These are phyloP conservation scores for Apiospora sp. DNA, from an alignment of 2,329 filamentous ascomycete species.

Conservation along the genomic window DNA sequence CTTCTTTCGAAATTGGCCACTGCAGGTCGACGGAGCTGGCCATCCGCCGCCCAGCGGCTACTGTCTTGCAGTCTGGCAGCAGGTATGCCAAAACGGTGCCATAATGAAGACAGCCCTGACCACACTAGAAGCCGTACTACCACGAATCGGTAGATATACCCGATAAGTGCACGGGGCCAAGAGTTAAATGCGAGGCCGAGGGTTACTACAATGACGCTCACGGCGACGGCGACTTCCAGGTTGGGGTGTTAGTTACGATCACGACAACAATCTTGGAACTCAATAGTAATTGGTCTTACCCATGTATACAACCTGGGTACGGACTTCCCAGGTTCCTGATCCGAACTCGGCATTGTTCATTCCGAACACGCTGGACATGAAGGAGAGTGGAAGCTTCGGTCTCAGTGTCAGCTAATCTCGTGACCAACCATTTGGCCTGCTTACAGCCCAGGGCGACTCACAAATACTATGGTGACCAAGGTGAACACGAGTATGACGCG, in stretches of 20 bases:
- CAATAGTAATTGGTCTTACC: slow-evolving; percentile 34
- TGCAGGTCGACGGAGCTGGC: too few species aligned
- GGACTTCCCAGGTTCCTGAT: slow-evolving; percentile 24
- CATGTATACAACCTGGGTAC: slow-evolving; percentile 33
- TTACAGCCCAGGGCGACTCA: slow-evolving; percentile 37
- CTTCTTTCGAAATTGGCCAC: too few species aligned
- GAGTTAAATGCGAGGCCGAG: not conserved
- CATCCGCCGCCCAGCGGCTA: too few species aligned
- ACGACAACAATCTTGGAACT: too few species aligned
- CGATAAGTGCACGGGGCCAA: not conserved
- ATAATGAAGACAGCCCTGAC: not conserved
- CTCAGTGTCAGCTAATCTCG: too few species aligned
- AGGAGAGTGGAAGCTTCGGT: slow-evolving; percentile 46
- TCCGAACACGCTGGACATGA: slow-evolving; percentile 48
- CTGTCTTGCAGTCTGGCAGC: too few species aligned
- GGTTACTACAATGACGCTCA: not conserved
- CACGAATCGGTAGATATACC: not conserved
- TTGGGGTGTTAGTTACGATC: too few species aligned
- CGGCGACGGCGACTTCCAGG: not conserved
- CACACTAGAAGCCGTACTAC: not conserved
- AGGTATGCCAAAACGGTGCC: not conserved
- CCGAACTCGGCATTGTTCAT: slow-evolving; percentile 45
- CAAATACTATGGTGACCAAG: slow-evolving; percentile 55
- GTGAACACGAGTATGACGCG: slow-evolving; percentile 56
- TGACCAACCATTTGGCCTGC: too few species aligned